phyloP scores from a whole-genome alignment of 2,329 filamentous ascomycete species.

The Alternaria arbusti region DNA sequence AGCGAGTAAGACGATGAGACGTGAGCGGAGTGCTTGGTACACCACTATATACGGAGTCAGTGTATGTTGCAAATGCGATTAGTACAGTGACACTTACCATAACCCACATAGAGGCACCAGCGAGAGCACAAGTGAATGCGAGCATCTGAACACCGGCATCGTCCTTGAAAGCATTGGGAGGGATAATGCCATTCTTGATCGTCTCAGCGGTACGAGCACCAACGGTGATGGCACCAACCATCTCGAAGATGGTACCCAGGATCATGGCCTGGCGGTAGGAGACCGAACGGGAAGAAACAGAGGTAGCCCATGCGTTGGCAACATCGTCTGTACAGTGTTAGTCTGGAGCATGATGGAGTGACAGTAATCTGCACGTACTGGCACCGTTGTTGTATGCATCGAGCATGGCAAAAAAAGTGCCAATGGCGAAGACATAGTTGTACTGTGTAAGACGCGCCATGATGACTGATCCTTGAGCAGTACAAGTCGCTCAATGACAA shows the following conservation, averaged over 20 bases:
- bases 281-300: slow-evolving; percentile 79
- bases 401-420: slow-evolving; percentile 76
- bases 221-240: slow-evolving; percentile 54
- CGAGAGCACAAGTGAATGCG: slow-evolving; percentile 64
- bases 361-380: slow-evolving; percentile 59
- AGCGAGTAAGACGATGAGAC: slow-evolving; percentile 64
- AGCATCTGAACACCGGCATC: slow-evolving; percentile 59
- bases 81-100: slow-evolving; percentile 53
- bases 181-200: slow-evolving; percentile 74
- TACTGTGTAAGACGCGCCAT: slow-evolving; percentile 53
- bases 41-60: slow-evolving; percentile 57
- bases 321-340: slow-evolving; percentile 70
- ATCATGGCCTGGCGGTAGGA: slow-evolving; percentile 68
- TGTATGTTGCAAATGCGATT: background rate
- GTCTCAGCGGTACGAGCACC: slow-evolving; percentile 68
- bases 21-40: slow-evolving; percentile 73
- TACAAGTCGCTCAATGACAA: slow-evolving; percentile 18
- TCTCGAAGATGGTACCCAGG: slow-evolving; percentile 56
- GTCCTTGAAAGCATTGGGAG: slow-evolving; percentile 53
- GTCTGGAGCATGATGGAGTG: background rate
- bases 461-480: slow-evolving; percentile 13
- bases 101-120: slow-evolving; percentile 73
- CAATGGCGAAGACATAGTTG: slow-evolving; percentile 75
- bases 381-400: slow-evolving; percentile 82
- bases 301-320: slow-evolving; percentile 82